These are phyloP conservation scores for Chrysanthemum lavandulifolium DNA, from an alignment of 129 eudicot genomes.

Conservation along the genomic window DNA sequence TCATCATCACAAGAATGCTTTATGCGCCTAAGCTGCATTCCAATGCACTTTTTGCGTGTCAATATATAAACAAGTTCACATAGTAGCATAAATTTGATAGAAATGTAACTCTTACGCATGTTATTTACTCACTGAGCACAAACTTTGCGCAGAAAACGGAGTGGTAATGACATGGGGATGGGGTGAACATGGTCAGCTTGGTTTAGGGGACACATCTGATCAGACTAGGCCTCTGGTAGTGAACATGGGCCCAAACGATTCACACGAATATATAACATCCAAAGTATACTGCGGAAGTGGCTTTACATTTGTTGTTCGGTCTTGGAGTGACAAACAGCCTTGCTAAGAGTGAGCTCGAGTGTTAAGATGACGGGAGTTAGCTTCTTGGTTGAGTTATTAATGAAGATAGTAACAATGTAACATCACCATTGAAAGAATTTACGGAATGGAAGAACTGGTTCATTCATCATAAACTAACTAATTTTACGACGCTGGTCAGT, in stretches of 20 bases:
- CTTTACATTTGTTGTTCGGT: slow-evolving; percentile 54
- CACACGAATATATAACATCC: slow-evolving; percentile 7
- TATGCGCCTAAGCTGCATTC: neutral
- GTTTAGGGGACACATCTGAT: slow-evolving; percentile 68
- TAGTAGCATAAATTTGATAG: neutral
- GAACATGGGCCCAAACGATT: slow-evolving; percentile 24
- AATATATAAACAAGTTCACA: neutral
- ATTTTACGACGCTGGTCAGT: too few relatives aligned
- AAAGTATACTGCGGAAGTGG: slow-evolving; percentile 85
- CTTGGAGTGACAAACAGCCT: slow-evolving; percentile 1
- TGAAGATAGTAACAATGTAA: too few relatives aligned
- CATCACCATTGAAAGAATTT: too few relatives aligned
- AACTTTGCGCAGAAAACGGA: slow-evolving; percentile 53
- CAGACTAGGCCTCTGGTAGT: slow-evolving; percentile 60
- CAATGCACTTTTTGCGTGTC: neutral
- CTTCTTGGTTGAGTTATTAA: too few relatives aligned
- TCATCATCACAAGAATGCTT: neutral
- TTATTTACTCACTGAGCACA: neutral
- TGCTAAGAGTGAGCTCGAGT: neutral
- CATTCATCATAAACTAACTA: too few relatives aligned
- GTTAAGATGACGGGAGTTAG: too few relatives aligned
- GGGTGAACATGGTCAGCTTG: slow-evolving; percentile 99
- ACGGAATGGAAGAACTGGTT: too few relatives aligned
- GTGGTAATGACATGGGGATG: slow-evolving; percentile 85
- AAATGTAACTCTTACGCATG: neutral